Conservation (phyloP, 2,329 filamentous ascomycete genomes). For the Phyllosticta ampelicida region DNA sequence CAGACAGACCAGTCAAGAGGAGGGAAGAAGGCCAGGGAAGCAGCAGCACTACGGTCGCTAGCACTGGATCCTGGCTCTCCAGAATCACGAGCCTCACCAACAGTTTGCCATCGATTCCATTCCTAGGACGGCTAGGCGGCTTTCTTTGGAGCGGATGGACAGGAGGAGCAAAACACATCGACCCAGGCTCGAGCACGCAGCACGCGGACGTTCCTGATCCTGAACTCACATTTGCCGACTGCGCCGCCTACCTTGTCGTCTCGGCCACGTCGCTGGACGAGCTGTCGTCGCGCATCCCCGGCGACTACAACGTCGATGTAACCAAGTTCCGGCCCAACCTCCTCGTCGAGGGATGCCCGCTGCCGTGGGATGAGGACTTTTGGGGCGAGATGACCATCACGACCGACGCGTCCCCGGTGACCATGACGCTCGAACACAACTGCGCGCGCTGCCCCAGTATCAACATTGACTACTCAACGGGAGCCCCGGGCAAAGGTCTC, state of each 20-base stretch:
- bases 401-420: constrained; percentile 15
- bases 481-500: constrained; percentile 27
- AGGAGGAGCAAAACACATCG: neutral
- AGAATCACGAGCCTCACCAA: constrained; percentile 16
- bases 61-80: constrained; percentile 22
- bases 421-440: constrained; percentile 33
- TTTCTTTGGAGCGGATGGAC: neutral
- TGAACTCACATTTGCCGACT: constrained; percentile 59
- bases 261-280: constrained; percentile 59
- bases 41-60: neutral
- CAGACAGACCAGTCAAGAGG: constrained; percentile 11
- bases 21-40: constrained; percentile 3
- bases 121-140: neutral
- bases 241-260: constrained; percentile 63
- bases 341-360: constrained; percentile 30
- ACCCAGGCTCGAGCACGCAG: constrained; percentile 9
- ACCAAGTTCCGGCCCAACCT: constrained; percentile 39
- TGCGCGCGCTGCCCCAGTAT: constrained; percentile 36
- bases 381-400: constrained; percentile 31
- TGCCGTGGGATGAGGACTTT: constrained; percentile 37
- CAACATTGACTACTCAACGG: constrained; percentile 39
- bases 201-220: neutral
- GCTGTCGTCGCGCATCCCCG: constrained; percentile 40
- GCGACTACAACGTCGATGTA: constrained; percentile 31
- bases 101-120: constrained; percentile 13